These are phyloP conservation scores for Nigrograna mackinnonii DNA, from an alignment of 2,329 filamentous ascomycete species.

Conservation along the genomic window DNA sequence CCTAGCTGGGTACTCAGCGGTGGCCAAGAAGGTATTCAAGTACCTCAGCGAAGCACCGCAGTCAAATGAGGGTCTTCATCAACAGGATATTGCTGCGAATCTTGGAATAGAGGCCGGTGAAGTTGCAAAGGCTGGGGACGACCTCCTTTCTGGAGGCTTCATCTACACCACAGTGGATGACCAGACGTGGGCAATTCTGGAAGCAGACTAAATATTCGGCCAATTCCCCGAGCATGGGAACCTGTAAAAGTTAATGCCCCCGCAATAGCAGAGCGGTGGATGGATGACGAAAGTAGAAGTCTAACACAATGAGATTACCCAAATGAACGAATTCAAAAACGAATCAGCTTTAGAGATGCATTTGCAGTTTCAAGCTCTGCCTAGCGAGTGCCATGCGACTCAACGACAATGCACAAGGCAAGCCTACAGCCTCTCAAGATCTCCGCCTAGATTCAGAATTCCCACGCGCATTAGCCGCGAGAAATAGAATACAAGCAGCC, in stretches of 20 bases:
- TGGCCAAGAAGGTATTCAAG: constrained; percentile 73
- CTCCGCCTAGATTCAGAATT: too few species aligned
- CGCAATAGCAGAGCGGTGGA: too few species aligned
- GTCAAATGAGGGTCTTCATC: constrained; percentile 81
- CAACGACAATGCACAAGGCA: too few species aligned
- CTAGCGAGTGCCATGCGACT: too few species aligned
- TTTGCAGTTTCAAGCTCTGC: too few species aligned
- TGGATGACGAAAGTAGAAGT: too few species aligned
- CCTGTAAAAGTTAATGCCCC: too few species aligned
- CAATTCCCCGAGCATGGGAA: too few species aligned
- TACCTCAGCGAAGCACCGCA: constrained; percentile 69
- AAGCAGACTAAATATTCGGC: constrained; percentile 55
- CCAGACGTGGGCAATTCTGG: constrained; percentile 85
- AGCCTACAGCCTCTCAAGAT: too few species aligned
- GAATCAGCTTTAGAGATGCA: too few species aligned
- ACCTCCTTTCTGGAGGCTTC: constrained; percentile 72
- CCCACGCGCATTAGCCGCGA: constrained; percentile 44
- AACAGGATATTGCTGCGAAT: constrained; percentile 72
- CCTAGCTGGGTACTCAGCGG: constrained; percentile 44
- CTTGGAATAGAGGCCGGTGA: constrained; percentile 70
- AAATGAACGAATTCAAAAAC: too few species aligned
- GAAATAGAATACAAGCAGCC: constrained; percentile 44
- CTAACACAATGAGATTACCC: too few species aligned
- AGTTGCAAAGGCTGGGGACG: constrained; percentile 77
- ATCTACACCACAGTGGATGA: constrained; percentile 95